Base-by-base conservation (phyloP, 768 basidiomycete genomes). In the Macrolepiota albuminosa region DNA sequence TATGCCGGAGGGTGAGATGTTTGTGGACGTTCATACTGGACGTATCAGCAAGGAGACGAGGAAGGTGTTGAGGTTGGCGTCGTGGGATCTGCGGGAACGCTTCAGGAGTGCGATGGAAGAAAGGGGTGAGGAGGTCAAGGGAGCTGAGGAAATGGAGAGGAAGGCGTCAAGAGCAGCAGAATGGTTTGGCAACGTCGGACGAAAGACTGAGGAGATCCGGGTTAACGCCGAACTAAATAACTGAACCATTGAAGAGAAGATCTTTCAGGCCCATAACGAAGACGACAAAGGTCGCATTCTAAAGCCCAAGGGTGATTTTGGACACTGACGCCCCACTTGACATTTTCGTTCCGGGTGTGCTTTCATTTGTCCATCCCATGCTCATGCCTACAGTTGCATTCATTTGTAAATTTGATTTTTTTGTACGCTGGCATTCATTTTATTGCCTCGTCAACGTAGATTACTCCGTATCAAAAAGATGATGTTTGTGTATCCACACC, bases 51-150 rank as follows among this genome's bases (percentile, higher is more conserved):
- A 85, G 40, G 96, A 98, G 81, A 91, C 93, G 26, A 83, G 96
- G 66, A 98, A 98, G 77, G 96, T 99, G 49, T 76, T 99, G 60
- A 80, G 95, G 51, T 72, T 94, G 34, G 95, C 91, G 21, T 86
- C 89, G 24, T 98, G 93, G 93, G 95, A 98, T 71, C 69, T 95
- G 61, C 82, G 82, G 65, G 90, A 92, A 73, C 82, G 88, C 46
- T 96, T 94, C 79, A 80, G 84, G 58, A 77, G 75, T 3, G 89
- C 91, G 18, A 83, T 94, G 78, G 94, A 98, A 66, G 87, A 89
- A 69, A 77, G 85, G 47, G 82, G 79, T 40, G 83, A 82, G 68
- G 93, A 95, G 69, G 93, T 96, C 16, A 81, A 80, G 66, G 79
- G 77, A 52, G 86, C 86, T 48, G 93, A 95, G 75, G 88, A 89